Evolutionary conservation across 768 basidiomycete species (phyloP).

Genomic region (Hirschioporus abietinus): DNA sequence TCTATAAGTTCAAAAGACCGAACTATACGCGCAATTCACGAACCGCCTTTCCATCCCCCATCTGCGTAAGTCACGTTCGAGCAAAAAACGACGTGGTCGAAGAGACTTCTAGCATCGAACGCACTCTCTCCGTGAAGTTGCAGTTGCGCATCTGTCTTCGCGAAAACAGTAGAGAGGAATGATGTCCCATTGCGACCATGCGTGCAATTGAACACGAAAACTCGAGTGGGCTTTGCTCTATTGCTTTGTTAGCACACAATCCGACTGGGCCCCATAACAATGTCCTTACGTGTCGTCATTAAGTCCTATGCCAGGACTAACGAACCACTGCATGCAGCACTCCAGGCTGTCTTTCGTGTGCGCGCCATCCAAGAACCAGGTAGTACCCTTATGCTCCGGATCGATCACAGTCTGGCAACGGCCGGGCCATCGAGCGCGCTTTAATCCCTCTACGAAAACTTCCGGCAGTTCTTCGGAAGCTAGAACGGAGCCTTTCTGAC

Average conservation of each 20-base stretch:
- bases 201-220: slow-evolving; percentile 94
- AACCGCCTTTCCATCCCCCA: slow-evolving; percentile 89
- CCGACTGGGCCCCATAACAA: neutral
- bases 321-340: slow-evolving; percentile 89
- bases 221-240: slow-evolving; percentile 30
- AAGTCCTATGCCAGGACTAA: slow-evolving; percentile 50
- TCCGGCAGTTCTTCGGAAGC: slow-evolving; percentile 36
- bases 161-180: slow-evolving; percentile 60
- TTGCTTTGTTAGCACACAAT: neutral
- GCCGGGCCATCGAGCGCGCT: slow-evolving; percentile 83
- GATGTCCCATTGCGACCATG: slow-evolving; percentile 74
- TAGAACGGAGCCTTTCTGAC: slow-evolving; percentile 13
- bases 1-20: slow-evolving; percentile 5
- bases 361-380: slow-evolving; percentile 94
- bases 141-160: slow-evolving; percentile 45
- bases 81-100: slow-evolving; percentile 89
- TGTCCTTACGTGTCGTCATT: slow-evolving; percentile 12
- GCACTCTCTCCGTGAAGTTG: slow-evolving; percentile 33
- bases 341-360: slow-evolving; percentile 89
- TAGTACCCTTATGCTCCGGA: slow-evolving; percentile 41
- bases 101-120: slow-evolving; percentile 40
- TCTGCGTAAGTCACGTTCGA: slow-evolving; percentile 92
- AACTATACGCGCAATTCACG: slow-evolving; percentile 21
- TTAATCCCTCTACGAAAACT: slow-evolving; percentile 56
- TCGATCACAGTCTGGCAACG: slow-evolving; percentile 84